Evolutionary conservation across 352 stramenopile genomes (phyloP), one percentile per base, ranked within the genome.

Genomic region (Thalassiosira tumida): DNA sequence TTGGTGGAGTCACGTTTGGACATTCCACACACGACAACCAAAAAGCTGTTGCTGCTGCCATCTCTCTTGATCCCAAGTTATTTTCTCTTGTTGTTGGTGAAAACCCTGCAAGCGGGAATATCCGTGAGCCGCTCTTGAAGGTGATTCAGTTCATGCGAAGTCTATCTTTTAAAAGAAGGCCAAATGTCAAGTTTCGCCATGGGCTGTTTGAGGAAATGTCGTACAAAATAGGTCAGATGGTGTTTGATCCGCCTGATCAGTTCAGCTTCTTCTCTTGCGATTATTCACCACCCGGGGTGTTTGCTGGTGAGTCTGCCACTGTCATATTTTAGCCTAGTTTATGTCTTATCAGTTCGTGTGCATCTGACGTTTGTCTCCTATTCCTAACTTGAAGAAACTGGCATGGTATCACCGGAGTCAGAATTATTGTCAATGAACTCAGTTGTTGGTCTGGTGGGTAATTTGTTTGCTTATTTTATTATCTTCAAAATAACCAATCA

Each of bases 61-160:
- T 96, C 24, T 73, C 93, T 80, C 78, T 96, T 35, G 94, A 97
- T 75, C 88, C 84, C 24, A 94, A 97, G 86, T 90, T 94, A 43
- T 24, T 90, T 29, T 92, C 85, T 35, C 13, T 84, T 80, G 88
- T 95, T 7, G 37, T 96, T 15, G 93, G 95, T 69, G 84, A 91
- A 76, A 94, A 97, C 72, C 89, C 93, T 35, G 76, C 89, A 43
- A 88, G 76, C 77, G 95, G 95, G 1, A 91, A 91, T 70, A 84
- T 96, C 2, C 73, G 94, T 3, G 94, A 97, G 86, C 93, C 95
- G 15, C 74, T 96, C 13, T 64, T 96, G 38, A 96, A 95, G 82
- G 73, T 96, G 15, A 83, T 95, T 29, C 90, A 94, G 35, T 86
- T 95, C 67, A 89, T 95, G 86, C 70, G 90, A 41, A 89, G 78